Evolutionary conservation across 345 rosid species (phyloP).

Genomic region (Citrus inodora): DNA sequence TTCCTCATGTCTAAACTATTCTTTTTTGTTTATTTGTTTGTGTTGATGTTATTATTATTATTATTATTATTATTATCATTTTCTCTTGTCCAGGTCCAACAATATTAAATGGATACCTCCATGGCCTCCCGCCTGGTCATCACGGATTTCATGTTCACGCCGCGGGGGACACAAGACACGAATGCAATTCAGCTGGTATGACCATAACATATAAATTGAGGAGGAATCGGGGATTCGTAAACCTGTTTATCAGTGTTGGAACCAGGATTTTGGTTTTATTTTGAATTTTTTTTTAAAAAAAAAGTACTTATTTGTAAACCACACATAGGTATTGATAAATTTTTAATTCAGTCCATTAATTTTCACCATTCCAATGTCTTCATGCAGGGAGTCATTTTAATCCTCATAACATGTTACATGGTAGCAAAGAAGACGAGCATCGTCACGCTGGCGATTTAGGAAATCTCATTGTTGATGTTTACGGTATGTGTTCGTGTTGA

Average conservation of each 20-base stretch:
- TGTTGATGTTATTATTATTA: too few species aligned
- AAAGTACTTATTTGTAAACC: too few species aligned
- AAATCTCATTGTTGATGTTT: constrained; percentile 66
- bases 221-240: too few species aligned
- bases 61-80: too few species aligned
- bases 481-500: constrained; percentile 39
- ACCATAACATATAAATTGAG: too few species aligned
- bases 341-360: background rate
- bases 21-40: background rate
- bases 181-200: constrained; percentile 94
- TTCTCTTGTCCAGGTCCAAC: constrained; percentile 49
- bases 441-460: constrained; percentile 98
- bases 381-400: constrained; percentile 81
- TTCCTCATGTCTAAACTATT: background rate
- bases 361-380: constrained; percentile 3
- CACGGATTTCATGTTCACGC: constrained; percentile 19
- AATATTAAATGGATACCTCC: constrained; percentile 66
- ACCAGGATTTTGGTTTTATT: too few species aligned
- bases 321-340: too few species aligned
- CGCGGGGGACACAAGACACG: background rate
- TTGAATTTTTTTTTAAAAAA: too few species aligned
- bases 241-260: too few species aligned
- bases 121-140: constrained; percentile 91
- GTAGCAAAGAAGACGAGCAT: constrained; percentile 73
- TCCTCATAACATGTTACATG: constrained; percentile 78